Base-by-base conservation (phyloP, 1,284 basidiomycete genomes). In the Cryptococcus amylolentus region DNA sequence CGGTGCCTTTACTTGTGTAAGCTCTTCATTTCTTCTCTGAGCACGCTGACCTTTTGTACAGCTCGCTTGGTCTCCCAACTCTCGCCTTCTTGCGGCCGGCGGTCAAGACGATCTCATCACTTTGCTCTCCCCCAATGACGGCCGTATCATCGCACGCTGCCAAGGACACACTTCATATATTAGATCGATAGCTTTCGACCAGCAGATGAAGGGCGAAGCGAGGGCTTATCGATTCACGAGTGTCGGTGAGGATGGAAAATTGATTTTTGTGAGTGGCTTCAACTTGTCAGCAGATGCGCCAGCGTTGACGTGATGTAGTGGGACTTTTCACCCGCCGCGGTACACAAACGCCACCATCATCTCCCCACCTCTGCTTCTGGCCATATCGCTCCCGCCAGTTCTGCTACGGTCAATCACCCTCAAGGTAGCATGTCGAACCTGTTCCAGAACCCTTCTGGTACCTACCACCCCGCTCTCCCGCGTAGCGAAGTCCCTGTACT, bases 111-210 rank as follows among this genome's bases (percentile, higher is more conserved):
- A 98, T 70, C 82, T 98, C 12, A 81, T 97, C 49, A 95, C 93
- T 1, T 18, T 49, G 16, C 88, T 96, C 59, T 91, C 71, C 0
- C 89, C 91, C 0, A 88, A 87, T 82, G 93, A 96, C 70, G 87
- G 89, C 68, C 84, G 91, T 9, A 86, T 98, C 13, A 85, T 98
- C n/a, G 95, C 95, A 3, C 83, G 94, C 49, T 97, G 94, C 78
- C 93, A 97, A 76, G 96, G 95, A 0, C 95, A 98, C 72, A 88
- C 91, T 0, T 94, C 91, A 1, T 98, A 96, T 70, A 89, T 98
- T 5, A 88, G 90, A 0, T 82, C 85, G 3, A 82, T 98, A 9
- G 88, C 89, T 0, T 98, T 97, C 72, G 96, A 98, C 76, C 60
- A n/a, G 14, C 65, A 49, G 86, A 55, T 89, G 13, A 83, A 88